Evolutionary conservation across 192 early-diverging fungal species (phyloP), one percentile per base, ranked within the genome.

Genomic region (Coemansia erecta): DNA sequence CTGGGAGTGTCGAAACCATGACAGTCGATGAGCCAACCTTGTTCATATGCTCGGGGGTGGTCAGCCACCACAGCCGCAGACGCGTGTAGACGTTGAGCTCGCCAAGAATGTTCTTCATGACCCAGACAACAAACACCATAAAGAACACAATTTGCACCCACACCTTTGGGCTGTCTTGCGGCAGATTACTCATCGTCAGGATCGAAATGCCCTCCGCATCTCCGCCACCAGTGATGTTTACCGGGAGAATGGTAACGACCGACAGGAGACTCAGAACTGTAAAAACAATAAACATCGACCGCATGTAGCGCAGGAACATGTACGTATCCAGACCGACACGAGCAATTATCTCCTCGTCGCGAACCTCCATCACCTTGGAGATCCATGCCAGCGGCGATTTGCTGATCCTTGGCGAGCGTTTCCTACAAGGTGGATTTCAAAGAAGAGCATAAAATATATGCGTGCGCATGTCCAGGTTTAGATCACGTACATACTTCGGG

Each of bases 131-230:
- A 53, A 74, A 83, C 40, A 82, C 46, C 58, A 69, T 71, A 35
- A 74, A 74, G 43, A 92, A 67, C 13, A 85, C 66, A 19, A 91
- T 73, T 69, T 92, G 92, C 21, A 86, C 87, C 91, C 91, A 94
- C 11, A 89, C 79, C 24, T 83, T 81, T 24, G 63, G 55, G 39
- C 53, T 66, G 21, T 77, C 60, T 1, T 50, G 44, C 19, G 51
- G 48, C 26, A 96, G 78, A 57, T 96, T 96, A 56, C 84, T 88
- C 53, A 92, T 86, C 3, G 87, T 85, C 54, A 90, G 64, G 4
- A 50, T 18, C 46, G 80, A 58, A n/a, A 93, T 67, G 7, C 89
- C 91, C 12, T 48, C 57, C 8, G 53, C 60, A 52, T 47, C 17
- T 19, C 59, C 35, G 17, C 60, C 57, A n/a, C 63, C 60, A 3